Conservation (phyloP, 2,329 filamentous ascomycete genomes). For the Hypoxylon sp. region DNA sequence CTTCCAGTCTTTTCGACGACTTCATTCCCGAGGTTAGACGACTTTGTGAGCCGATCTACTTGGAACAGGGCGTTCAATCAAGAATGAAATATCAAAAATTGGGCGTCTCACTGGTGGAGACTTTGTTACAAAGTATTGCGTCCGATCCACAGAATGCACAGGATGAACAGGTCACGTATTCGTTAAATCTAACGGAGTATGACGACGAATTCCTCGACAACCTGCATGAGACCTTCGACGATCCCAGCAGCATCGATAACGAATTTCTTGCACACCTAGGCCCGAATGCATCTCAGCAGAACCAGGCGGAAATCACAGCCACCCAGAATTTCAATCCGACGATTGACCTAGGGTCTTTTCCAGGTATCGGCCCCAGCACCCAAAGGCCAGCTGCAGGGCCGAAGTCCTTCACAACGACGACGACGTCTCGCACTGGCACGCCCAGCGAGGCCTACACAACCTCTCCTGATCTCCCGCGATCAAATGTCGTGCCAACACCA, state of each 20-base stretch:
- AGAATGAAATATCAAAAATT: slow-evolving; percentile 58
- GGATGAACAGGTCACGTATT: slow-evolving; percentile 33
- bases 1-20: slow-evolving; percentile 54
- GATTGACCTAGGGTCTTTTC: slow-evolving; percentile 34
- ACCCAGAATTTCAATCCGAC: slow-evolving; percentile 30
- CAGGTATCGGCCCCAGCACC: slow-evolving; percentile 26
- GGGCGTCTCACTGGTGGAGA: slow-evolving; percentile 56
- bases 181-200: slow-evolving; percentile 37
- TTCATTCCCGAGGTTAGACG: slow-evolving; percentile 57
- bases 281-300: slow-evolving; percentile 36
- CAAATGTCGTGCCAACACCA: slow-evolving; percentile 23
- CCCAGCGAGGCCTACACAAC: slow-evolving; percentile 39
- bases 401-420: slow-evolving; percentile 24
- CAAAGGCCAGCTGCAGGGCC: slow-evolving; percentile 23
- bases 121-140: slow-evolving; percentile 51
- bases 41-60: slow-evolving; percentile 60
- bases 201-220: slow-evolving; percentile 42
- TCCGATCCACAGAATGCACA: slow-evolving; percentile 39
- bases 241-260: slow-evolving; percentile 12
- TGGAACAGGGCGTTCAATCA: slow-evolving; percentile 48
- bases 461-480: slow-evolving; percentile 35
- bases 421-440: slow-evolving; percentile 29
- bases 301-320: slow-evolving; percentile 15
- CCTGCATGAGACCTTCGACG: slow-evolving; percentile 38
- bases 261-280: slow-evolving; percentile 28